These are phyloP conservation scores for Coemansia sp. DNA, from an alignment of 192 early-diverging fungal species.

Conservation along the genomic window DNA sequence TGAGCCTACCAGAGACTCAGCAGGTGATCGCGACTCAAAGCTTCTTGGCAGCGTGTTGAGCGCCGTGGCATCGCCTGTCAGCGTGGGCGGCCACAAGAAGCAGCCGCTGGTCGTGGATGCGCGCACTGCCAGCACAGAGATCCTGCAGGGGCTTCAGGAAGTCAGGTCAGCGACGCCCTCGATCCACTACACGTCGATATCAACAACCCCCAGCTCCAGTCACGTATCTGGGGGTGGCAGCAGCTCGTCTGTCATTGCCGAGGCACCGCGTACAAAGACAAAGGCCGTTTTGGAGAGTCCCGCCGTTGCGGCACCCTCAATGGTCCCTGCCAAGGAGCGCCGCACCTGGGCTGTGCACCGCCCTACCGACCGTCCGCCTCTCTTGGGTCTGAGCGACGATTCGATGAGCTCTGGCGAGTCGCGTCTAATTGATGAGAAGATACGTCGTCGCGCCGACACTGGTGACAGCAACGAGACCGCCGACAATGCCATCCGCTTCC, in stretches of 20 bases:
- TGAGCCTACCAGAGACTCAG: not conserved
- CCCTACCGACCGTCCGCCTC: constrained; percentile 29
- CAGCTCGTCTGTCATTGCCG: not conserved
- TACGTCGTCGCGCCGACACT: constrained; percentile 22
- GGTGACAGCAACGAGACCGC: not conserved
- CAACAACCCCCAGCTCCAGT: not conserved
- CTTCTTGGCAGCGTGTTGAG: constrained; percentile 19
- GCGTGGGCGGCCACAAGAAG: constrained; percentile 44
- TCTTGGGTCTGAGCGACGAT: constrained; percentile 10
- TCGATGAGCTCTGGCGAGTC: constrained; percentile 13
- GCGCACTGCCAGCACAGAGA: constrained; percentile 25
- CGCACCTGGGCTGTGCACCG: constrained; percentile 28
- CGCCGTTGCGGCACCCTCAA: not conserved
- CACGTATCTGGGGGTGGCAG: not conserved
- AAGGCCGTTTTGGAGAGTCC: constrained; percentile 34
- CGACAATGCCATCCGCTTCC: not conserved
- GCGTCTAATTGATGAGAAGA: constrained; percentile 23
- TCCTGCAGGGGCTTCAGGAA: constrained; percentile 26
- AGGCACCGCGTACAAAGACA: constrained; percentile 2
- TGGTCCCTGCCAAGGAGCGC: constrained; percentile 12
- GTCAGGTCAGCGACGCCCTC: constrained; percentile 25
- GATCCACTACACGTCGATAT: constrained; percentile 5
- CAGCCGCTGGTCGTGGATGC: constrained; percentile 45
- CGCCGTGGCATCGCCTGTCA: constrained; percentile 40
- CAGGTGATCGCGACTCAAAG: not conserved